Evolutionary conservation across 192 early-diverging fungal species (phyloP), one percentile per base, ranked within the genome.

Genomic region (Jimgerdemannia lactiflua): DNA sequence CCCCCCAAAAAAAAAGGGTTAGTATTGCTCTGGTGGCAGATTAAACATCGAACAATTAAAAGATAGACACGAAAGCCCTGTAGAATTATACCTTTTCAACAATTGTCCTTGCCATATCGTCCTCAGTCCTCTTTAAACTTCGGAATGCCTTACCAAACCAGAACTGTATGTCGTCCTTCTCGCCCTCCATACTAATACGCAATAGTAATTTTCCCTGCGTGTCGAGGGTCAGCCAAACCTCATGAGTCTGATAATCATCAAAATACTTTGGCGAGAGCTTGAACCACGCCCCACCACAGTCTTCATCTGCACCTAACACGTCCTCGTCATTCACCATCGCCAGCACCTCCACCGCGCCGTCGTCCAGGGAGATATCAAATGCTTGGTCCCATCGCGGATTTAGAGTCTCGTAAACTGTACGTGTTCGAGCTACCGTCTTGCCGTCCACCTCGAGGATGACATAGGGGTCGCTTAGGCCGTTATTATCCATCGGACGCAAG

Each of bases 331-430:
- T 86, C 6, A 91, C 83, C 39, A 82, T 70, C 0, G 78, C 80
- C 1, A 78, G 39, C 10, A 87, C 72, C 43, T 89, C 85, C 0
- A 78, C 77, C 2, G 82, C 82, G 44, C 85, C 75, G 59, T 89
- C 81, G 4, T 76, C 82, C 39, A 94, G 71, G 10, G 86, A 85
- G 54, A 91, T 79, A 70, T 95, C 91, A 78, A 93, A 93, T 39
- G 87, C 83, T 79, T 95, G 87, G 71, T 95, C 91, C 94, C 94
- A 95, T 39, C 92, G 86, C n/a, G 92, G 93, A 70, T 94, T 93
- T 7, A 89, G 80, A 3, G 92, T 91, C 43, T 89, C 89, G 70
- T 88, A 90, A 72, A 90, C 74, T 40, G 90, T 85, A 69, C 84
- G 77, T 73, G 91, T 85, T 79, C 88, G 76, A 76, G 82, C 81